A percentile compares a stretch with the other conserved stretches of the same genome.
phyloP scores from a whole-genome alignment of 2,329 filamentous ascomycete species.

The Neofusicoccum parvum region DNA sequence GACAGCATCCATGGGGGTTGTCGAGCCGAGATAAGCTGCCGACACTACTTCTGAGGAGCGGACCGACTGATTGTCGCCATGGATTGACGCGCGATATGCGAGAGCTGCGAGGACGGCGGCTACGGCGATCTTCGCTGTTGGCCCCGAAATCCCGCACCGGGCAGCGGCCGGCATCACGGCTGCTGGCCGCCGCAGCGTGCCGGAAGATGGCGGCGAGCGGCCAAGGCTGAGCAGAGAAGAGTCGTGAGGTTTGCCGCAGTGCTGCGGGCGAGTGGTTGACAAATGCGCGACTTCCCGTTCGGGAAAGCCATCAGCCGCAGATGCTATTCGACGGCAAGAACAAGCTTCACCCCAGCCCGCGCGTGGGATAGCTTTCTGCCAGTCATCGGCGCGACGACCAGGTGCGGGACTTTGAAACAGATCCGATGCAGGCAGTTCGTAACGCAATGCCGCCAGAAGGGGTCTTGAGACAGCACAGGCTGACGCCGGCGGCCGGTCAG shows the following conservation, averaged over 20 bases:
- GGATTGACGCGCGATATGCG: not conserved
- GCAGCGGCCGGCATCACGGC: not conserved
- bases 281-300: not conserved
- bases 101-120: not conserved
- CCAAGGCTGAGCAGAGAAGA: not conserved
- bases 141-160: not conserved
- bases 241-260: not conserved
- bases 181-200: too few relatives aligned
- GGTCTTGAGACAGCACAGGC: not conserved
- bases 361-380: not conserved
- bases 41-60: constrained; percentile 10
- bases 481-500: not conserved
- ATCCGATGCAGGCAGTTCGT: constrained; percentile 7
- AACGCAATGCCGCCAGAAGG: not conserved
- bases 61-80: constrained; percentile 6
- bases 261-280: not conserved
- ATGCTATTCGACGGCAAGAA: not conserved
- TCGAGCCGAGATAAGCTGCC: constrained; percentile 1
- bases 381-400: not conserved
- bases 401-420: constrained; percentile 7
- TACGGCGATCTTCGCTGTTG: constrained; percentile 10
- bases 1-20: not conserved
- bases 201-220: not conserved
- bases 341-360: not conserved
- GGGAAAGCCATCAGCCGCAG: constrained; percentile 1